Base-by-base conservation (phyloP, 78 protist species). In the Protostelium mycophagum region DNA sequence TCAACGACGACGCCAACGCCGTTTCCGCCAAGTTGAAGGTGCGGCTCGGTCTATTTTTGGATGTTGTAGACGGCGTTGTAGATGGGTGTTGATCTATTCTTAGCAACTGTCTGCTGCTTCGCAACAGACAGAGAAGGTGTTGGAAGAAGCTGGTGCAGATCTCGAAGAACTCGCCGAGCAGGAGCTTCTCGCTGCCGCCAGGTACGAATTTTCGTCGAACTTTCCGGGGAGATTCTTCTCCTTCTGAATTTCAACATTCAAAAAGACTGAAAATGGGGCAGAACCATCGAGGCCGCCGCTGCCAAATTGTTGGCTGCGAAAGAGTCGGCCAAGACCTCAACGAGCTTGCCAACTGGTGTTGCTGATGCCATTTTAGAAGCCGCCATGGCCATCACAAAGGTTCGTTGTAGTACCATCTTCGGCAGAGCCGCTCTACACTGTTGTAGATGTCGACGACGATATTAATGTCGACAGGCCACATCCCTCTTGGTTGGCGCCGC, bases 331-430 rank as follows among this genome's bases (percentile, higher is more conserved):
- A 92, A 89, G 84, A 86, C 83, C 89, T 73, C 88, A 87, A 93
- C 51, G 94, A 92, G n/a, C 91, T 91, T 34, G 94, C 89, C 28
- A 25, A 35, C 91, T 39, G 94, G 90, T 86, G 95, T 93, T 1
- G 83, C 86, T 0, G 98, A 94, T 84, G 92, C 93, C 84, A 95
- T 96, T 38, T 63, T 96, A n/a, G 93, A 88, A 34, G 98, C 97
- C 0, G 96, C 98, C n/a, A 93, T 91, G 95, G 96, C 95, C 83
- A 96, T 96, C 37, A 93, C 95, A 28, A 37, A 85, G 86, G 86
- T 83, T 89, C 0, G 1, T 25, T 5, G 73, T 51, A 51, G 73
- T 25, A 16, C n/a, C n/a, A n/a, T n/a, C n/a, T n/a, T n/a, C n/a
- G n/a, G n/a, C n/a, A n/a, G n/a, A n/a, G n/a, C n/a, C n/a, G n/a